Evolutionary conservation across 2,329 filamentous ascomycete species (phyloP).

Genomic region (Diplodia mutila): DNA sequence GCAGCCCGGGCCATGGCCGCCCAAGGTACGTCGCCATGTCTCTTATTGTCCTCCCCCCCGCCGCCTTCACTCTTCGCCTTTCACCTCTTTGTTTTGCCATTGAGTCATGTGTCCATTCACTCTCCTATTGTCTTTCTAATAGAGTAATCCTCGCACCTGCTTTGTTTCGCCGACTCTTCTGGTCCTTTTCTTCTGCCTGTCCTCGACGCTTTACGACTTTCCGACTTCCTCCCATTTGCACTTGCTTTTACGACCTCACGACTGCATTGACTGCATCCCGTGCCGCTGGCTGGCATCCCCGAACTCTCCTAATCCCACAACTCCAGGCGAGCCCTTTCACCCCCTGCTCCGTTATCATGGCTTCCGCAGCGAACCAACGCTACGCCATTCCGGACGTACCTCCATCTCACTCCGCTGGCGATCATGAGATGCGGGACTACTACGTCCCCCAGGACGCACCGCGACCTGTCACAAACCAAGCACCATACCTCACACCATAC

Average conservation of each 20-base stretch:
- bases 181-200: background rate
- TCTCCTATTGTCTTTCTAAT: conserved; percentile 33
- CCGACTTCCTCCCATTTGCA: conserved; percentile 26
- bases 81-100: conserved; percentile 40
- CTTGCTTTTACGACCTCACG: conserved; percentile 20
- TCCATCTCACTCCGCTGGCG: conserved; percentile 64
- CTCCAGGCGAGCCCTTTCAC: conserved; percentile 34
- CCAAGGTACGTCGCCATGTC: conserved; percentile 41
- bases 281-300: conserved; percentile 28
- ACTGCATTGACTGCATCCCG: conserved; percentile 20
- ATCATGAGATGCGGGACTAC: conserved; percentile 65
- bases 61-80: conserved; percentile 25
- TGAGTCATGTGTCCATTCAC: conserved; percentile 38
- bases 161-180: conserved; percentile 26
- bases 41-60: conserved; percentile 29
- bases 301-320: conserved; percentile 40
- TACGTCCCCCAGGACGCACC: conserved; percentile 59
- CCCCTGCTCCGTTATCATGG: conserved; percentile 44
- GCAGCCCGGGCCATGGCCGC: conserved; percentile 43
- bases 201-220: conserved; percentile 32
- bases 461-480: conserved; percentile 63
- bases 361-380: conserved; percentile 58
- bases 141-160: conserved; percentile 22
- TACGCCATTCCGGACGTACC: conserved; percentile 58
- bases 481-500: conserved; percentile 81